Conservation (phyloP, 2,329 filamentous ascomycete species). For the Coleophoma crateriformis region DNA sequence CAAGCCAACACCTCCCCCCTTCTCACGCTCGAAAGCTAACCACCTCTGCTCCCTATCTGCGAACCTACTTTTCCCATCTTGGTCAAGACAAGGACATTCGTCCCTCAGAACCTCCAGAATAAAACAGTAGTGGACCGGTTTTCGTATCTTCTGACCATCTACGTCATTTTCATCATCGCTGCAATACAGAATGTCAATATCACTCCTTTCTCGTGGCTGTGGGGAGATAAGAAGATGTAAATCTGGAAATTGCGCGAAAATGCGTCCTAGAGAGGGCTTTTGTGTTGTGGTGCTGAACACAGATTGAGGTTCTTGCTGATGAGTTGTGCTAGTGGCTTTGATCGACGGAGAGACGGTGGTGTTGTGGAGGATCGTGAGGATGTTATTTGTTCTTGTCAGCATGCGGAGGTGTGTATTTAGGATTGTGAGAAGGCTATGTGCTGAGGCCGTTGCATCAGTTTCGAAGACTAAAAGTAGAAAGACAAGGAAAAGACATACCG, state of each 20-base stretch:
- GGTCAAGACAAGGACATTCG: conserved; percentile 9
- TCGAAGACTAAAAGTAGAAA: conserved; percentile 1
- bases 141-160: background rate
- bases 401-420: conserved; percentile 41
- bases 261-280: conserved; percentile 36
- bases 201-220: conserved; percentile 33
- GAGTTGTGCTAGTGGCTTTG: background rate
- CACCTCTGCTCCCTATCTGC: conserved; percentile 46
- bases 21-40: conserved; percentile 39
- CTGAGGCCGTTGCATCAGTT: conserved; percentile 17
- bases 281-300: conserved; percentile 3
- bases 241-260: conserved; percentile 49
- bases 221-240: conserved; percentile 46
- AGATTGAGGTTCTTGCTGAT: conserved; percentile 8
- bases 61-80: conserved; percentile 16
- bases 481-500: conserved; percentile 14
- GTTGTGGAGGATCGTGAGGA: conserved; percentile 51
- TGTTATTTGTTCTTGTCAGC: conserved; percentile 36
- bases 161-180: background rate
- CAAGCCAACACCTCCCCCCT: conserved; percentile 27
- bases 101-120: conserved; percentile 24
- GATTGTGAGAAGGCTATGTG: conserved; percentile 42
- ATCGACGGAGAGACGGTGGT: conserved; percentile 28
- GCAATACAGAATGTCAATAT: conserved; percentile 31
- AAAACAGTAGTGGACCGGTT: conserved; percentile 10